These are phyloP conservation scores for Inga leiocalycina DNA, from an alignment of 306 rosid genomes.

Conservation along the genomic window DNA sequence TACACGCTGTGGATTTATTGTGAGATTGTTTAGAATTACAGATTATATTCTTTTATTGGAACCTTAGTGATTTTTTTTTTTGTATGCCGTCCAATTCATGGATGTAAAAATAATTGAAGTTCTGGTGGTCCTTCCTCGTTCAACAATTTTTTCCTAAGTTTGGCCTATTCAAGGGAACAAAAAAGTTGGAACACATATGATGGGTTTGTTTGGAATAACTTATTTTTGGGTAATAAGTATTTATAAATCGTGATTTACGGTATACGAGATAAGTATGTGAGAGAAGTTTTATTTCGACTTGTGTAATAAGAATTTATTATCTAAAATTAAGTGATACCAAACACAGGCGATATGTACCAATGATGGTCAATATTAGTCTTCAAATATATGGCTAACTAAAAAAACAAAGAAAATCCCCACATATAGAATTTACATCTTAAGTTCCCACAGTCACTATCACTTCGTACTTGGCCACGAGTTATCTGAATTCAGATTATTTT, in stretches of 20 bases:
- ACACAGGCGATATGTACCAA: neutral
- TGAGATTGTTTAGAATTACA: no score
- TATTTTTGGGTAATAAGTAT: no score
- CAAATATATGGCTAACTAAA: neutral
- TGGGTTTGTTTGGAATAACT: no score
- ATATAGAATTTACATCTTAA: neutral
- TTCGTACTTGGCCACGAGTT: neutral
- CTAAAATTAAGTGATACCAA: no score
- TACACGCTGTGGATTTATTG: no score
- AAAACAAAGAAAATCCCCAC: neutral
- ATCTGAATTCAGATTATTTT: neutral
- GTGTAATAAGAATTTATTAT: no score
- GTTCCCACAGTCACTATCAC: neutral
- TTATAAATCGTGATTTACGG: no score
- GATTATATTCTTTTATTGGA: no score
- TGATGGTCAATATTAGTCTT: neutral
- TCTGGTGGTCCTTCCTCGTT: neutral
- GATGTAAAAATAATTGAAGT: neutral
- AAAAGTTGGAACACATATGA: neutral
- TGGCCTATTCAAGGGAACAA: neutral
- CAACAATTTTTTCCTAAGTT: no score
- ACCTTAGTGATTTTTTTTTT: no score
- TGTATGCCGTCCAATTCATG: neutral
- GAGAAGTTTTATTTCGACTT: no score
- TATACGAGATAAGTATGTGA: no score